Evolutionary conservation across 23 red algal species (phyloP), one percentile per base, ranked within the genome.

Genomic region (Pyropia yezoensis): DNA sequence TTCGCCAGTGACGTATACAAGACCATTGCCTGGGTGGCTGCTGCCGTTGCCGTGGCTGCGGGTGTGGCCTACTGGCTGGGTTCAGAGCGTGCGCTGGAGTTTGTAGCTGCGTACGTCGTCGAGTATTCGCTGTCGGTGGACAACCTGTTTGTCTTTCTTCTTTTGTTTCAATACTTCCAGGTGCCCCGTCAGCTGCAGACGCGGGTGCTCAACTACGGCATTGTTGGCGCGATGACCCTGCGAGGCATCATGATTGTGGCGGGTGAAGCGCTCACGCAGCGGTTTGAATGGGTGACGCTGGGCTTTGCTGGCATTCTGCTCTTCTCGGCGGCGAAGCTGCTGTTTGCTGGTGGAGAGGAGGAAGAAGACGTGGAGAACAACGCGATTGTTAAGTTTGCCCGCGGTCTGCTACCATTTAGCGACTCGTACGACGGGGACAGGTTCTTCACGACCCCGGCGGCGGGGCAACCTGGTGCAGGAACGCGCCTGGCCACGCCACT

Each of bases 141-240:
- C 61, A 96, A 96, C 56, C 56, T 96, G 26, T 96, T 96, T 71
- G 92, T 96, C 18, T 96, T 96, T 70, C 57, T 96, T 7, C 70
- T 96, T 49, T 61, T 96, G 24, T 96, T 96, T 59, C 71, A 69
- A 23, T 96, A 73, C 49, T 96, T 96, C 65, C 70, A 79, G 22
- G 92, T 96, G 27, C 92, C 92, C 14, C 56, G 79, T 2, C 61
- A 80, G 15, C 56, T 79, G 3, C 92, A 96, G 33, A 78, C 90
- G 45, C 63, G 61, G 20, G 87, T 89, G 25, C 69, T 96, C n/a
- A 59, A 52, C 52, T 96, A 74, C 30, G 92, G 92, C 27, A 96
- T 96, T 59, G 26, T 96, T 4, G 92, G 92, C 23, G 92, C 92
- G 0, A 83, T 70, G 61, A 2, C 77, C 9, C 19, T 89, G 24